Evolutionary conservation across 768 basidiomycete species (phyloP), one percentile per base, ranked within the genome.

Genomic region (Lentinula sp.): DNA sequence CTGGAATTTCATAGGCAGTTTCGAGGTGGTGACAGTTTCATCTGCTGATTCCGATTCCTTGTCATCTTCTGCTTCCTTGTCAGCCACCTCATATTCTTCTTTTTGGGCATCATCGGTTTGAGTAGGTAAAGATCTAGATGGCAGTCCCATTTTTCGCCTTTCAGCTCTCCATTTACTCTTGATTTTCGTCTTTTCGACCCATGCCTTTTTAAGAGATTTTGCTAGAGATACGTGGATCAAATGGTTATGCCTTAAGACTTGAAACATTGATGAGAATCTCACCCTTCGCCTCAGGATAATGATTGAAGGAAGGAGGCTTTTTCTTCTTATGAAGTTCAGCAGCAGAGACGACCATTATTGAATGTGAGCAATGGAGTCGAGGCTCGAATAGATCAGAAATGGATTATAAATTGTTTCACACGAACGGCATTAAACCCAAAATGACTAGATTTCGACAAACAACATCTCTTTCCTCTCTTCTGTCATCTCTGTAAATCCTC

Each of bases 161-260:
- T 90, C 78, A 39, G 83, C 77, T 67, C 82, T 88, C 89, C 91
- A 93, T 75, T 88, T 82, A 65, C 81, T 84, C 68, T 87, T 90
- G 60, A 92, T 82, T 74, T 92, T 93, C 62, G 81, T 81, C 62
- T 81, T 85, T 60, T 88, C 80, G 9, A 95, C 81, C 85, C 94
- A 95, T 61, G 84, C 80, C 69, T 84, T 81, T 73, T 93, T 95
- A 61, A 95, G 77, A 66, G 85, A 87, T 71, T 84, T 90, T 18
- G 94, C 93, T 93, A 65, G 10, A 63, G 28, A 55, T 41, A 63
- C n/a, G 42, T 36, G 23, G 36, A 2, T 23, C 41, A 28, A 58
- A 32, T 12, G 23, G 12, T 55, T 35, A 6, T 12, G 16, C 45
- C 16, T 45, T 42, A 43, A 35, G 46, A 51, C 61, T 32, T 39